phyloP scores from a whole-genome alignment of 495 filamentous ascomycete genomes.

The Talaromyces adpressus region DNA sequence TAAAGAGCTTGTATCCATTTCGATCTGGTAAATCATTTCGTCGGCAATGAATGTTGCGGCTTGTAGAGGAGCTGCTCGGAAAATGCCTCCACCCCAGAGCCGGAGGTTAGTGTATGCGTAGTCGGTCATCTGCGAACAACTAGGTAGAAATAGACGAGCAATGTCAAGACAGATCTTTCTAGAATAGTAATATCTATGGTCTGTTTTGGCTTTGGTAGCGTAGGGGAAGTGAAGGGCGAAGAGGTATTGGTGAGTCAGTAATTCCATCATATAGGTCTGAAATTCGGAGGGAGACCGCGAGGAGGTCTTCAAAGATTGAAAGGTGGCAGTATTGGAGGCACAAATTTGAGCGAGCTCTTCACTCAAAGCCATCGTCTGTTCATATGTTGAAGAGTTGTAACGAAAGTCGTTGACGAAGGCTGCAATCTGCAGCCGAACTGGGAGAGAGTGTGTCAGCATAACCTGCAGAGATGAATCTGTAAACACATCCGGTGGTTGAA shows the following conservation, averaged over 20 bases:
- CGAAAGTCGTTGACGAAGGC: conserved; percentile 4
- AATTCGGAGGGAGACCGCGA: neutral
- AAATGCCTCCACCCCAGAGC: conserved; percentile 1
- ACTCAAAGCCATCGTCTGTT: neutral
- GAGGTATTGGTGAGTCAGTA: conserved; percentile 3
- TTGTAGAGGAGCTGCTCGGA: conserved; percentile 1
- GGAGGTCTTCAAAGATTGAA: neutral
- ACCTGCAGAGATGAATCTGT: neutral
- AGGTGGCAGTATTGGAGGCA: neutral
- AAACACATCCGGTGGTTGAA: neutral
- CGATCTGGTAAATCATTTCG: neutral
- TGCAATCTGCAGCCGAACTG: neutral
- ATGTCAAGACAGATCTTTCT: neutral
- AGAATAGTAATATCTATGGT: neutral
- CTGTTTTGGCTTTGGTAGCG: neutral
- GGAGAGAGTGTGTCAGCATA: neutral
- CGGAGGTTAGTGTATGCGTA: neutral
- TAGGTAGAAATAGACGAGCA: neutral
- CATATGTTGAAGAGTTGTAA: neutral
- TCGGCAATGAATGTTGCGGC: neutral
- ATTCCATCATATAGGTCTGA: neutral
- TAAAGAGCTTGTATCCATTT: neutral
- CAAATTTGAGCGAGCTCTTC: neutral
- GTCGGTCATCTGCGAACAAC: neutral
- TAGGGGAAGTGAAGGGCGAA: conserved; percentile 2